These are phyloP conservation scores for Vicia faba DNA, from an alignment of 306 rosid genomes.

Conservation along the genomic window DNA sequence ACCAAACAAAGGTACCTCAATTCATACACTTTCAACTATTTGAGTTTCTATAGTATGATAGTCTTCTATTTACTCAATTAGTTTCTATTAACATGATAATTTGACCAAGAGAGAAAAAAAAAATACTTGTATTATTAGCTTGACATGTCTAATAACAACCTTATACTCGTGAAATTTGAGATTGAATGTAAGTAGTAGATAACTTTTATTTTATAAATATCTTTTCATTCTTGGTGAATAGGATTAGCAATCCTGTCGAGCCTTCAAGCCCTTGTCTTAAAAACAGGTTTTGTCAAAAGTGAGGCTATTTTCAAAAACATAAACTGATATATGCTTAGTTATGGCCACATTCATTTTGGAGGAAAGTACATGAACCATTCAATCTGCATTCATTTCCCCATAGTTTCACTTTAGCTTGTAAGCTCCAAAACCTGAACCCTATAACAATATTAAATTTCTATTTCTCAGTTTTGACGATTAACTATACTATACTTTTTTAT, in stretches of 20 bases:
- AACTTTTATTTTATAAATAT: background rate
- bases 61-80: background rate
- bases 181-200: background rate
- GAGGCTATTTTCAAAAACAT: background rate
- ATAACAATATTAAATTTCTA: slow-evolving; percentile 1
- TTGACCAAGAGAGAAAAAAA: background rate
- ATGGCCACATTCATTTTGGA: slow-evolving; percentile 21
- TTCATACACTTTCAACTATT: background rate
- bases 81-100: background rate
- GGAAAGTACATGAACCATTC: background rate
- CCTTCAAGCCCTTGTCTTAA: no score
- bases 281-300: background rate
- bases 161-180: background rate
- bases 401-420: slow-evolving; percentile 12
- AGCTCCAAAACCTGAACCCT: slow-evolving; percentile 22
- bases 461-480: slow-evolving; percentile 11
- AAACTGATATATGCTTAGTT: background rate
- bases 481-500: slow-evolving; percentile 1
- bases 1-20: background rate
- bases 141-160: background rate
- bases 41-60: background rate
- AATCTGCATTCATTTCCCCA: slow-evolving; percentile 15
- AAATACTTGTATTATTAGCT: background rate
- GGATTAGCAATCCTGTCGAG: no score
- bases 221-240: no score